Evolutionary conservation across 2,329 filamentous ascomycete species (phyloP), one percentile per base, ranked within the genome.

Genomic region (Trichoderma pleuroti): DNA sequence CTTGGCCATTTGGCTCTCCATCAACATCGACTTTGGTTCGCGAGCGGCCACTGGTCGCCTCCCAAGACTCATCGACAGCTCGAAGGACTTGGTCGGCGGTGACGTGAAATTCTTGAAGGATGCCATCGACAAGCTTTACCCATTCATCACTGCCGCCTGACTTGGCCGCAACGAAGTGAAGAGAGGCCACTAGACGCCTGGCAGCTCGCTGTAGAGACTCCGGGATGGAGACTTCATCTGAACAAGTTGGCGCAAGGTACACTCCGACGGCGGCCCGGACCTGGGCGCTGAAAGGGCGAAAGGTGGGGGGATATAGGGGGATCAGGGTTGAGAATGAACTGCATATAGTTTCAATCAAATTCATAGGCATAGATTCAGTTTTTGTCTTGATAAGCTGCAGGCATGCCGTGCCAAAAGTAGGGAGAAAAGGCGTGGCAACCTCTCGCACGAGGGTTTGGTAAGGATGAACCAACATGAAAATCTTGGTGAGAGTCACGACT

Each of bases 391-490:
- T 81, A 57, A 95, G 84, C 75, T 91, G 89, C 57, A 97, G 80
- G 75, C 92, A 93, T 4, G 91, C 86, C 0, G 88, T 90, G 59
- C 94, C 86, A 76, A 95, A 97, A 1, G 87, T 83, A 1, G 93
- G 89, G 24, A 98, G 83, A 4, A 89, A 92, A 3, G 93, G 93
- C 0, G 94, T 97, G 1, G 92, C 94, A 72, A 98, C 93, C 78
- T 98, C 94, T 75, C 95, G 88, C 57, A 95, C 86, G 67, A 98
- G 84, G 10, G 93, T 96, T 72, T 92, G 93, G 77, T 94, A 94
- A 46, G 91, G 89, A 77, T 94, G 92, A 52, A 94, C 91, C 42
- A 96, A 87, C 74, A 90, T 86, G 82, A 96, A 98, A 75, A 98
- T 94, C 76, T 92, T 91, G 24, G 92, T 92, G 72, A 98, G 83